A percentile compares a stretch with the other conserved stretches of the same genome.
phyloP scores from a whole-genome alignment of 345 rosid species.

The Brassica napus region DNA sequence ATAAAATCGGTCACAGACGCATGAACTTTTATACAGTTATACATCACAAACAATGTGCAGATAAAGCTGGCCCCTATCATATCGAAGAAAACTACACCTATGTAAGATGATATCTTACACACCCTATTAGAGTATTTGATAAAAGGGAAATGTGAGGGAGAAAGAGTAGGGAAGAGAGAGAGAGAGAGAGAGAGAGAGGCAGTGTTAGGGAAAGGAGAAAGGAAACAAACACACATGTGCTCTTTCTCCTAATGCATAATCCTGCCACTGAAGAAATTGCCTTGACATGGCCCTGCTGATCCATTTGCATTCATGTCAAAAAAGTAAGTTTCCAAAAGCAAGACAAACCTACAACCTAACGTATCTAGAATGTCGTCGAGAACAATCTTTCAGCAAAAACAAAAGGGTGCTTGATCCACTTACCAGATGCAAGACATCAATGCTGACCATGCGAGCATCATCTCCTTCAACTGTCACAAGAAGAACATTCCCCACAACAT shows the following conservation, averaged over 20 bases:
- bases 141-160: slow-evolving; percentile 73
- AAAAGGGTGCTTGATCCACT: slow-evolving; percentile 35
- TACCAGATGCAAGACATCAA: slow-evolving; percentile 97
- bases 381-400: slow-evolving; percentile 39
- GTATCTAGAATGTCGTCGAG: slow-evolving; percentile 52
- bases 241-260: slow-evolving; percentile 97
- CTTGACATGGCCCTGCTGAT: slow-evolving; percentile 99
- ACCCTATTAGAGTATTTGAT: slow-evolving; percentile 36
- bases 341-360: slow-evolving; percentile 58
- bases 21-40: not conserved
- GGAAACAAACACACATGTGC: slow-evolving; percentile 99
- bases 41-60: slow-evolving; percentile 2
- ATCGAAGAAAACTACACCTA: slow-evolving; percentile 21
- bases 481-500: slow-evolving; percentile 95
- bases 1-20: not conserved
- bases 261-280: slow-evolving; percentile 99
- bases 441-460: slow-evolving; percentile 97
- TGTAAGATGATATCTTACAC: slow-evolving; percentile 8
- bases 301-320: slow-evolving; percentile 95
- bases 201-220: slow-evolving; percentile 98
- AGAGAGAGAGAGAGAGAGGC: slow-evolving; percentile 67
- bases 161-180: slow-evolving; percentile 71
- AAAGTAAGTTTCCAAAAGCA: slow-evolving; percentile 58
- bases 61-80: slow-evolving; percentile 11
- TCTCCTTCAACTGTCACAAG: slow-evolving; percentile 91